Evolutionary conservation across 106 monocot genomes (phyloP).

Genomic region (Allium fistulosum): DNA sequence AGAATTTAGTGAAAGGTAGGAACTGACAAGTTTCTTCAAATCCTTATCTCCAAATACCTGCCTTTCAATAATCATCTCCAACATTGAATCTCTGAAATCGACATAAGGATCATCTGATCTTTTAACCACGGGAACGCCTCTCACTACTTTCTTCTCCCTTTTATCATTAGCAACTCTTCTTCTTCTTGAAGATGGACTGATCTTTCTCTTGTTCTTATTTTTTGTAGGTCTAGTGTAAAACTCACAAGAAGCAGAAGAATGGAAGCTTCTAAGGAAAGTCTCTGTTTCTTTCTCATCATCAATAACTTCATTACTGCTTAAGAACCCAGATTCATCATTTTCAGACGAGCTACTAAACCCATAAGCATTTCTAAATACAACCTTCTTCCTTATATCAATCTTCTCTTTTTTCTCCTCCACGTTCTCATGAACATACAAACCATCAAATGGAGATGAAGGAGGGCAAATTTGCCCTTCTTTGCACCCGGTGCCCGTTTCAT

Average conservation of each 20-base stretch:
- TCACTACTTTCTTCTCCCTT: neutral
- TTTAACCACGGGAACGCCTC: conserved; percentile 53
- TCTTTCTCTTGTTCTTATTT: neutral
- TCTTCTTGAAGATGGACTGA: neutral
- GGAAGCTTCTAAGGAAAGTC: conserved; percentile 48
- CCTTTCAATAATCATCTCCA: conserved; percentile 70
- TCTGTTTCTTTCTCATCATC: conserved; percentile 19
- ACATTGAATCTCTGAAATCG: conserved; percentile 63
- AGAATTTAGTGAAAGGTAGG: conserved; percentile 54
- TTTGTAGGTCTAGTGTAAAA: conserved; percentile 40
- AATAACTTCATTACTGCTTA: conserved; percentile 16
- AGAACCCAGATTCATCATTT: conserved; percentile 12
- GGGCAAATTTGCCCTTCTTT: conserved; percentile 10
- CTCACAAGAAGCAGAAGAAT: conserved; percentile 63
- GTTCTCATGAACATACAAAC: neutral
- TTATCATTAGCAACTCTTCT: neutral
- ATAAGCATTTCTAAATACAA: conserved; percentile 13
- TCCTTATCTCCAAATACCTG: conserved; percentile 30
- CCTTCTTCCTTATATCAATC: conserved; percentile 14
- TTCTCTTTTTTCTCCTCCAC: conserved; percentile 1
- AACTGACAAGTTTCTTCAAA: conserved; percentile 37
- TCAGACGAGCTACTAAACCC: conserved; percentile 39
- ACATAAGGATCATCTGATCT: conserved; percentile 47
- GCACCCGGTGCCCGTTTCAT: neutral
- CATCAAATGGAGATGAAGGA: conserved; percentile 1